Conservation (phyloP, 257 asterid genomes). For the Solanum rostratum region DNA sequence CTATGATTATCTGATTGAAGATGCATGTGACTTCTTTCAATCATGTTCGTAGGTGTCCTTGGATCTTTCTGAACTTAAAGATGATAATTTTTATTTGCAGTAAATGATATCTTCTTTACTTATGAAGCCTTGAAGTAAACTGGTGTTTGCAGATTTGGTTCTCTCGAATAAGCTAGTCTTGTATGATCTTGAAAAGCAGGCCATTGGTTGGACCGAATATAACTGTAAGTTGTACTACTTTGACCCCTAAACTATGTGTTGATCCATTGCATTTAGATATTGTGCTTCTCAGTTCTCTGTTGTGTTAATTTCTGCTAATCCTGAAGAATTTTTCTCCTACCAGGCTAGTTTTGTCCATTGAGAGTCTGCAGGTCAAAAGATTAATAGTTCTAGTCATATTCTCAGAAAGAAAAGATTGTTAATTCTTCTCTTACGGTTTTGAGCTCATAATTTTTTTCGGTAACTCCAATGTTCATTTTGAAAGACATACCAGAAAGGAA, state of each 20-base stretch:
- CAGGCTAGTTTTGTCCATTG: not conserved
- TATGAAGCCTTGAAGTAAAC: not conserved
- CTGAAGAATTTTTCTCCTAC: not conserved
- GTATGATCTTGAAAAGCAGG: conserved; percentile 87
- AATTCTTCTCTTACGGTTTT: not conserved
- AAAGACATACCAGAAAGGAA: not conserved
- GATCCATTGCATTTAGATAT: not conserved
- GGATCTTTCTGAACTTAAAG: not conserved
- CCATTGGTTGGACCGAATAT: conserved; percentile 97
- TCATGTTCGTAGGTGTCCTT: not conserved
- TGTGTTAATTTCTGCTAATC: not conserved
- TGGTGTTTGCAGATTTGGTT: conserved; percentile 71
- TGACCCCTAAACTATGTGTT: not conserved
- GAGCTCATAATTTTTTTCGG: not conserved
- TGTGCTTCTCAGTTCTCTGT: not conserved
- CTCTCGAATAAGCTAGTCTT: conserved; percentile 87
- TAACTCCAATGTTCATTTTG: not conserved
- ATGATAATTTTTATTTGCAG: not conserved
- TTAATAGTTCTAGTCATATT: not conserved
- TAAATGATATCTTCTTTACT: not conserved
- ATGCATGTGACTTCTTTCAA: not conserved
- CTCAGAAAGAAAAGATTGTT: not conserved
- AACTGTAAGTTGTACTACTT: conserved; percentile 59
- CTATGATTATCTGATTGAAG: not conserved
- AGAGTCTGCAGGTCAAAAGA: not conserved